Percentiles rank a stretch among this genome's conserved stretches.
phyloP scores from a whole-genome alignment of 169 alveolate species.

The Cryptosporidium canis region DNA sequence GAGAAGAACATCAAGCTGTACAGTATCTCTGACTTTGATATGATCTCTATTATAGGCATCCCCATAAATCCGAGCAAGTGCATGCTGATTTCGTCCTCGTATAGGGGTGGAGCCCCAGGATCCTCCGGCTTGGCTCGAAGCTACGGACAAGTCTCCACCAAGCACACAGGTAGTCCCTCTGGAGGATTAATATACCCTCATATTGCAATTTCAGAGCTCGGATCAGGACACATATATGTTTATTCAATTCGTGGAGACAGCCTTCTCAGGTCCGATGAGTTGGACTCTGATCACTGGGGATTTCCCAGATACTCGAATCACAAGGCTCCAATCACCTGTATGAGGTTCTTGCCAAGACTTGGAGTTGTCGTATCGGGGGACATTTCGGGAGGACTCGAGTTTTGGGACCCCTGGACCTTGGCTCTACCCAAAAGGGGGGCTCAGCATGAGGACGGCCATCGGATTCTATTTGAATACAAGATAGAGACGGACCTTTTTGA shows the following conservation, averaged over 20 bases:
- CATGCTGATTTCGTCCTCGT: background rate
- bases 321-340: conserved; percentile 74
- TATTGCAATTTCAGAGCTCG: conserved; percentile 76
- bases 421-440: conserved; percentile 74
- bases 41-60: conserved; percentile 80
- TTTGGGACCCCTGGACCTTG: conserved; percentile 81
- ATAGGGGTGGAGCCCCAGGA: background rate
- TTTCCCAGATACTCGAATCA: conserved; percentile 75
- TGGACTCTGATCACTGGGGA: conserved; percentile 51
- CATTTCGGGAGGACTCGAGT: conserved; percentile 82
- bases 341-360: conserved; percentile 74
- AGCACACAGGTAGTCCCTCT: background rate
- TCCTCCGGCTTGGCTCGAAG: background rate
- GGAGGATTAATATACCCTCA: conserved; percentile 17
- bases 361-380: conserved; percentile 80
- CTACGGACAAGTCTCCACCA: background rate
- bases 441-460: conserved; percentile 5
- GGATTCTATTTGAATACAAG: conserved; percentile 77
- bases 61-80: conserved; percentile 34
- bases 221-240: conserved; percentile 79
- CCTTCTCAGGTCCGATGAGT: background rate
- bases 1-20: conserved; percentile 82
- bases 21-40: conserved; percentile 81
- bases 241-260: conserved; percentile 38
- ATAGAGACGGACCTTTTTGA: conserved; percentile 92